Evolutionary conservation across 148 eudicot species (phyloP).

Genomic region (Diospyros kaki): DNA sequence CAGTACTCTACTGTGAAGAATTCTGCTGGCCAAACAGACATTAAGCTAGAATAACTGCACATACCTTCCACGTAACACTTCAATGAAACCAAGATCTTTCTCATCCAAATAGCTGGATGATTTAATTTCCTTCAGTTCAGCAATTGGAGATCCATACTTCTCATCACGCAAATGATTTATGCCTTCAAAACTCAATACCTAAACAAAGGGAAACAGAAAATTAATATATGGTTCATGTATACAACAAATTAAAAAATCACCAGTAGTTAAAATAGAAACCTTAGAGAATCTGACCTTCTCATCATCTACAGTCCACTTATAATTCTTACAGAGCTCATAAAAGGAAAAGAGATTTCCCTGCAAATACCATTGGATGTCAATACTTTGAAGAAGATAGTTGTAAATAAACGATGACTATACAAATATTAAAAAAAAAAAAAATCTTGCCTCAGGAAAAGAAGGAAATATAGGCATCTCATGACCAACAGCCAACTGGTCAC

Average conservation of each 20-base stretch:
- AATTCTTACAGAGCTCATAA: conserved; percentile 74
- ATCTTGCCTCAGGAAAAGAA: conserved; percentile 53
- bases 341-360: conserved; percentile 86
- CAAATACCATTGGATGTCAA: conserved; percentile 20
- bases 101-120: conserved; percentile 27
- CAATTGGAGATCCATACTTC: conserved; percentile 9
- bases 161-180: conserved; percentile 20
- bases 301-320: conserved; percentile 63
- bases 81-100: conserved; percentile 38
- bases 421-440: background rate
- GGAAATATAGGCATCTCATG: conserved; percentile 72
- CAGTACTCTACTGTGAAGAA: background rate
- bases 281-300: conserved; percentile 39
- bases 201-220: conserved; percentile 10
- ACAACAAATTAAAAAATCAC: background rate
- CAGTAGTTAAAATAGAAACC: conserved; percentile 2
- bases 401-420: background rate
- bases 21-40: background rate
- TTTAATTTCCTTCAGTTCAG: conserved; percentile 18
- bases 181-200: conserved; percentile 58
- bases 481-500: conserved; percentile 67
- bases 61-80: conserved; percentile 58
- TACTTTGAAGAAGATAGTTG: conserved; percentile 9
- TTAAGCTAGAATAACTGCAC: background rate
- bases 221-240: background rate